phyloP scores from a whole-genome alignment of 1,284 basidiomycete species.

The Inonotus hispidus region DNA sequence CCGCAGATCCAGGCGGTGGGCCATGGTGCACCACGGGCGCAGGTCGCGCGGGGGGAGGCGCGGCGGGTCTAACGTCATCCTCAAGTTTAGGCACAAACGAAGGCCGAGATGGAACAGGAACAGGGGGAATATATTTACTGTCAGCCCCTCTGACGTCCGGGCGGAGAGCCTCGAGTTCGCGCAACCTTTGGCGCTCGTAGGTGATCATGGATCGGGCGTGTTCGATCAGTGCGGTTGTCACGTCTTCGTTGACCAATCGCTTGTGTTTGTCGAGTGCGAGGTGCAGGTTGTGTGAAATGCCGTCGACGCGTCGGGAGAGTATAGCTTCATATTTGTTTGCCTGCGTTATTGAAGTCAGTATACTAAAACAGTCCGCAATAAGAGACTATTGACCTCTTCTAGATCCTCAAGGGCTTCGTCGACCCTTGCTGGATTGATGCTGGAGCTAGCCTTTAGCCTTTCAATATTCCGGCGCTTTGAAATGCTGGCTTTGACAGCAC shows the following conservation, averaged over 20 bases:
- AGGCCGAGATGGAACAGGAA: conserved; percentile 52
- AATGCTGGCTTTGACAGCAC: conserved; percentile 86
- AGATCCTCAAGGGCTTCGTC: conserved; percentile 92
- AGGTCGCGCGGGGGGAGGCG: conserved; percentile 15
- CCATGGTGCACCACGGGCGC: neutral
- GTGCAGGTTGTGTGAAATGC: conserved; percentile 89
- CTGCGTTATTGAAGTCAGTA: conserved; percentile 34
- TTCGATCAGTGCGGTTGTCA: conserved; percentile 82
- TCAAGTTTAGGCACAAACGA: conserved; percentile 57
- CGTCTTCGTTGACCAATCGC: conserved; percentile 81
- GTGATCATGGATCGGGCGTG: conserved; percentile 86
- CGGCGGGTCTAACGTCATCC: conserved; percentile 44
- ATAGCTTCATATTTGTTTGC: conserved; percentile 84
- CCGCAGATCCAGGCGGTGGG: conserved; percentile 4
- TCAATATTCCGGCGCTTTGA: conserved; percentile 88
- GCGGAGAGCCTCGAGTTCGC: conserved; percentile 81
- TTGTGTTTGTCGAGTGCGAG: conserved; percentile 79
- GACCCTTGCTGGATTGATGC: conserved; percentile 80
- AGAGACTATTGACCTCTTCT: conserved; percentile 68
- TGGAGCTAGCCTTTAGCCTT: conserved; percentile 82
- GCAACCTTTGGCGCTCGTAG: conserved; percentile 83
- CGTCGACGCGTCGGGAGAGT: conserved; percentile 74
- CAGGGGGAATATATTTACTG: conserved; percentile 47
- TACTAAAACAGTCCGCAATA: neutral
- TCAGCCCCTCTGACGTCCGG: conserved; percentile 67